Evolutionary conservation across 73 alveolate species (phyloP), one percentile per base, ranked within the genome.

Genomic region (Tetrahymena malaccensis): DNA sequence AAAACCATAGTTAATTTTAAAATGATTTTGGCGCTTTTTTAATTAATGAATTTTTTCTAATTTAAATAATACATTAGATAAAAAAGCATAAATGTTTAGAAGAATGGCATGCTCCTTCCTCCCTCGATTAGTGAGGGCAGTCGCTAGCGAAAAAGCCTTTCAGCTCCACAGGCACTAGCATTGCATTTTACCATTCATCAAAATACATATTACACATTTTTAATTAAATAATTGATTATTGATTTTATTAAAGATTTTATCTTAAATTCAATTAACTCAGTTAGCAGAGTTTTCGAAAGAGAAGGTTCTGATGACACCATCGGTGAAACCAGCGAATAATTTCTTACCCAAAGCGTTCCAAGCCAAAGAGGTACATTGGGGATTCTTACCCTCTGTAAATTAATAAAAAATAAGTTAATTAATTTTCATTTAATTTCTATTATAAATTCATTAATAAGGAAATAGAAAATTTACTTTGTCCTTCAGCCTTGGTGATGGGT

Each of bases 321-420:
- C 99, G 85, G 98, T 93, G 97, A 97, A 97, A 34, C 99, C 99
- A 34, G 98, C 98, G 97, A 94, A 97, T 93, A 97, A 96, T 84
- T 96, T 93, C 96, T 96, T 96, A 57, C 99, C 99, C 50, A 95
- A 96, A 96, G 97, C 98, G 98, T 97, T 96, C 98, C 98, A 97
- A 19, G 99, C 99, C 93, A 97, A 84, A 43, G 98, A 96, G 93
- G 98, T 96, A 94, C 98, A 97, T 50, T 96, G 96, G 84, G 94
- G 97, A 56, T 44, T 85, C 43, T 85, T 33, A 85, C 93, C 44
- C 94, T 95, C 94, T 70, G 34, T 70, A 27, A 70, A 31, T 70
- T 70, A 70, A 70, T 17, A 70, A 70, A 70, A 70, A 27, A 3
- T 70, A 19, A 7, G 31, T 70, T 70, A 70, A 31, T 31, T 25